Evolutionary conservation across 352 stramenopile species (phyloP).

Genomic region (Achlya hypogyna): DNA sequence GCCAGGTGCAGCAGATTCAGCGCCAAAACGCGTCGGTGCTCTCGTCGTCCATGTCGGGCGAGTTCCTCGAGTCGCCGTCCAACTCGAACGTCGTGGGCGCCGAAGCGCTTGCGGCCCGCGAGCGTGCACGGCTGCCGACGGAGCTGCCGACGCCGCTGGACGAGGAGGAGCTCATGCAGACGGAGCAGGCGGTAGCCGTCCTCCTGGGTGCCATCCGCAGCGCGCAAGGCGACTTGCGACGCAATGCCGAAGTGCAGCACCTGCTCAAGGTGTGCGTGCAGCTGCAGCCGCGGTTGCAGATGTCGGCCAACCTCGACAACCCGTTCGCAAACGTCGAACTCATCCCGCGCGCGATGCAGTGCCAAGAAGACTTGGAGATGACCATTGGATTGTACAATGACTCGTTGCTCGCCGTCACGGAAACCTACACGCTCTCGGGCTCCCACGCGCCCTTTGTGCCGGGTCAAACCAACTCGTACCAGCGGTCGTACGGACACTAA

Average conservation of each 20-base stretch:
- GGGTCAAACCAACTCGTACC: slow-evolving; percentile 85
- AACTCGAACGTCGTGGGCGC: slow-evolving; percentile 60
- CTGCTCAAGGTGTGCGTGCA: slow-evolving; percentile 82
- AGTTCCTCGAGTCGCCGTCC: slow-evolving; percentile 23
- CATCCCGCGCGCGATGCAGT: slow-evolving; percentile 83
- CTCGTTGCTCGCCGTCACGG: slow-evolving; percentile 74
- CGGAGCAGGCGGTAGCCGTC: slow-evolving; percentile 68
- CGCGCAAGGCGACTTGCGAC: slow-evolving; percentile 65
- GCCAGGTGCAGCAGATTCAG: slow-evolving; percentile 76
- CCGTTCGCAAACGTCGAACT: slow-evolving; percentile 82
- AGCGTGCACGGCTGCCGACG: slow-evolving; percentile 67
- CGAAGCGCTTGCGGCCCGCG: slow-evolving; percentile 67
- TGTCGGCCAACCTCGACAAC: slow-evolving; percentile 84
- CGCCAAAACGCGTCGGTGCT: slow-evolving; percentile 36
- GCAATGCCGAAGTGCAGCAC: slow-evolving; percentile 72
- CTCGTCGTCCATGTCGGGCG: slow-evolving; percentile 27
- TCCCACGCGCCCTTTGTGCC: slow-evolving; percentile 67
- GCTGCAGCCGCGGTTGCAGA: slow-evolving; percentile 72
- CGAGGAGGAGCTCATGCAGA: slow-evolving; percentile 78
- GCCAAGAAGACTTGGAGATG: slow-evolving; percentile 76
- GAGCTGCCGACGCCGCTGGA: slow-evolving; percentile 77
- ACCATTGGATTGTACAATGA: slow-evolving; percentile 86
- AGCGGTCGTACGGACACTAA: slow-evolving; percentile 80
- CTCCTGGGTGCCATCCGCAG: slow-evolving; percentile 74
- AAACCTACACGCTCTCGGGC: slow-evolving; percentile 74